Percentiles rank a stretch among this genome's conserved stretches.
Conservation (phyloP, 2,329 filamentous ascomycete genomes). For the Epichloe sp. region DNA sequence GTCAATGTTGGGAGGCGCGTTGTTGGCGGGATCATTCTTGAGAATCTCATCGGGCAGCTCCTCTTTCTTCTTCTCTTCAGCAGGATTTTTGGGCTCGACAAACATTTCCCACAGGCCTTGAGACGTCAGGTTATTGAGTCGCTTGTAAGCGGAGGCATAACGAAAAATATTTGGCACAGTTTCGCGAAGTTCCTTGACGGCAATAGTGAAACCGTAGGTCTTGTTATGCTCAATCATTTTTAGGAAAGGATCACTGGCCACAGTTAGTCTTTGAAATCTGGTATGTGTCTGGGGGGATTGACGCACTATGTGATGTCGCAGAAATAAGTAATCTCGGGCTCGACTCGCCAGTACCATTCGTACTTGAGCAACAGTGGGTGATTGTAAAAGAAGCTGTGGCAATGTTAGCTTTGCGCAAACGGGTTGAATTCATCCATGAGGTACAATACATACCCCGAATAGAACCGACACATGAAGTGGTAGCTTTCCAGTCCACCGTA, state of each 20-base stretch:
- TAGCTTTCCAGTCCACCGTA: constrained; percentile 98
- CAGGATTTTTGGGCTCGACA: constrained; percentile 58
- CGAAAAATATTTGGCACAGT: constrained; percentile 98
- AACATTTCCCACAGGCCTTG: constrained; percentile 99
- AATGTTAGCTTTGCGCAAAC: constrained; percentile 10
- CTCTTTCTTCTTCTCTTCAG: constrained; percentile 49
- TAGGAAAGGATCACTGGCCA: constrained; percentile 62
- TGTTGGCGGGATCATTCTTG: constrained; percentile 57
- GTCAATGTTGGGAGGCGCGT: constrained; percentile 67
- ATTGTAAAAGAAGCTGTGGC: constrained; percentile 77
- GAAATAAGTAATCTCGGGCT: constrained; percentile 99
- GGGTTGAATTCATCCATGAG: neutral
- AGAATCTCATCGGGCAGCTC: constrained; percentile 71
- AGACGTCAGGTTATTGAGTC: constrained; percentile 77
- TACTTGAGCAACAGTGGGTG: constrained; percentile 91
- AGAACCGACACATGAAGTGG: constrained; percentile 98
- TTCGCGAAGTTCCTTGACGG: constrained; percentile 93
- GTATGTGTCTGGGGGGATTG: neutral
- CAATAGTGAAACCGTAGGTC: constrained; percentile 97
- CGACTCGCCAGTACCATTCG: constrained; percentile 98
- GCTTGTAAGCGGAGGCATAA: constrained; percentile 96
- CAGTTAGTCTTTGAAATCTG: neutral
- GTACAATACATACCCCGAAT: constrained; percentile 62
- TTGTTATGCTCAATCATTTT: constrained; percentile 93
- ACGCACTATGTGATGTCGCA: constrained; percentile 94